These are phyloP conservation scores for Neocatenulostroma microsporum DNA, from an alignment of 2,329 filamentous ascomycete species.

Conservation along the genomic window DNA sequence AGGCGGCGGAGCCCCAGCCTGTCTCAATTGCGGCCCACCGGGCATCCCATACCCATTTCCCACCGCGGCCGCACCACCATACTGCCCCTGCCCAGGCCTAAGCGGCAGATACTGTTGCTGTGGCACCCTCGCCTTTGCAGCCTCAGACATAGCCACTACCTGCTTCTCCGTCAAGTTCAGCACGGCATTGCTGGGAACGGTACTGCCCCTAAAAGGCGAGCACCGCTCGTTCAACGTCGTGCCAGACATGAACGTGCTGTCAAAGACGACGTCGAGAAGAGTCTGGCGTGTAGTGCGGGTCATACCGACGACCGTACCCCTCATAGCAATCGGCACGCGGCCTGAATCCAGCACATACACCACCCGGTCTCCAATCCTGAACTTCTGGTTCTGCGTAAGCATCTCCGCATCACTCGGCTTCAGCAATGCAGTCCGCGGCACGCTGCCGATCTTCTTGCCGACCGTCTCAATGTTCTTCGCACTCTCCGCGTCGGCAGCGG, in stretches of 20 bases:
- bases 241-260: conserved; percentile 93
- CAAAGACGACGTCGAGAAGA: conserved; percentile 86
- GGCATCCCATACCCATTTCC: conserved; percentile 47
- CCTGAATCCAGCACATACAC: conserved; percentile 89
- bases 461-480: conserved; percentile 40
- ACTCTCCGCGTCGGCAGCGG: conserved; percentile 59
- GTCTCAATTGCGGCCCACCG: conserved; percentile 53
- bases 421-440: conserved; percentile 78
- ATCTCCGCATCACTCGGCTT: conserved; percentile 97
- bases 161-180: conserved; percentile 81
- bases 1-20: conserved; percentile 50
- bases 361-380: conserved; percentile 78
- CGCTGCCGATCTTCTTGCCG: conserved; percentile 64
- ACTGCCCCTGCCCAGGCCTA: conserved; percentile 19
- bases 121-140: conserved; percentile 23
- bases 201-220: conserved; percentile 87
- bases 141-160: conserved; percentile 54
- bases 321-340: conserved; percentile 85
- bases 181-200: conserved; percentile 78
- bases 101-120: conserved; percentile 20
- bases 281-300: conserved; percentile 77
- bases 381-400: conserved; percentile 74
- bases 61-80: conserved; percentile 20
- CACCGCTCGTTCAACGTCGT: conserved; percentile 85
- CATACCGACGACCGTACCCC: conserved; percentile 90